Base-by-base conservation (phyloP, 2,329 filamentous ascomycete species). In the Cercospora janseana region DNA sequence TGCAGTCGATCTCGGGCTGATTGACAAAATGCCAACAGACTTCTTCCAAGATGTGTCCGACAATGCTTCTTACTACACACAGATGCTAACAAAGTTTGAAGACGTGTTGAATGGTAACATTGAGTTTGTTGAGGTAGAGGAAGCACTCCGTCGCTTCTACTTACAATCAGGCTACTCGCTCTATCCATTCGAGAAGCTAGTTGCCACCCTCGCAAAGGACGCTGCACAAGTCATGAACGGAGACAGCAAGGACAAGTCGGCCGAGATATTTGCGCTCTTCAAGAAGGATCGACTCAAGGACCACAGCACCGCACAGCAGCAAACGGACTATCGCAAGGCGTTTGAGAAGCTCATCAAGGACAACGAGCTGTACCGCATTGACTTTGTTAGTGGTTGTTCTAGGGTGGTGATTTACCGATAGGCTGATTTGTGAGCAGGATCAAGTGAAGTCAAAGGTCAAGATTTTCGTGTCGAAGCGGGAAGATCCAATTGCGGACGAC, bases 261-360 rank as follows among this genome's bases (percentile, higher is more conserved):
- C 87, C 4, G 91, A 97, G 54, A 86, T 98, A 52, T 86, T 94
- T 60, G 83, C 88, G 55, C 81, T 94, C 43, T 98, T 95, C 72
- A 82, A 90, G 65, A 80, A 81, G 58, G 89, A 89, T 66, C 85
- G 92, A 4, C 81, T 87, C 45, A 85, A 83, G 65, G 87, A 92
- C 13, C 86, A 90, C 65, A 95, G 89, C 0, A 95, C 90, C 42
- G 92, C 90, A 61, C 85, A 93, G 69, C 85, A 86, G 23, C 92
- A 97, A 73, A 88, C 95, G 53, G 88, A 86, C 63, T 89, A 92
- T 54, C 83, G 92, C 54, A 95, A 94, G 70, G 88, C 89, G 66
- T 90, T 93, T 1, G 90, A 96, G 71, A 93, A 93, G 70, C 84
- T 89, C 65, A 83, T 93, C 59, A 95, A 94, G 74, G 92, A 97